Base-by-base conservation (phyloP, 352 stramenopile species). In the Phytopythium ostracodes region DNA sequence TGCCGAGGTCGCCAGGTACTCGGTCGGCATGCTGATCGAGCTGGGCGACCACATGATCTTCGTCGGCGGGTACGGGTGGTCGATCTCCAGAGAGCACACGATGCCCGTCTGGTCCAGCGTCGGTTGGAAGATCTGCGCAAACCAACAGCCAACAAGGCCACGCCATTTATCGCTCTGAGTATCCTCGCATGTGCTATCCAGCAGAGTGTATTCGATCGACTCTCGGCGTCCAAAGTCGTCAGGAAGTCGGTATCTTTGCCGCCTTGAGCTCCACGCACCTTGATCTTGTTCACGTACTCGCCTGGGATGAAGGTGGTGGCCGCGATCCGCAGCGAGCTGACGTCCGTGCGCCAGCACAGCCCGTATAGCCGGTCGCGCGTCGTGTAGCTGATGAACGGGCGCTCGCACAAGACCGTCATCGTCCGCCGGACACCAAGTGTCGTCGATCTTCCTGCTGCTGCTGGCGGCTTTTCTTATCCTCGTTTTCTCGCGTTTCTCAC, bases 231-330 rank as follows among this genome's bases (percentile, higher is more conserved):
- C n/a, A n/a, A n/a, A n/a, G n/a, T n/a, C n/a, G n/a, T n/a, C n/a
- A n/a, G n/a, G n/a, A 20, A n/a, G 4, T 44, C n/a, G n/a, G 38
- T 17, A 44, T n/a, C 14, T 44, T 44, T 44, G 38, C 20, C 20
- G 42, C 7, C 43, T 22, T 22, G n/a, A 33, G 10, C 22, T 8
- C 7, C 3, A 24, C 54, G 61, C 56, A 96, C 83, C 80, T 94
- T 78, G n/a, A 96, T 79, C 53, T 93, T 93, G 75, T 96, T 96
- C 56, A 84, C 77, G 69, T 96, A 96, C 66, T 93, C 84, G 55
- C 84, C 84, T 4, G 79, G 68, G 54, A 94, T 93, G 68, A 92
- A 92, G 8, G 83, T 91, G 25, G 85, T 89, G 35, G 75, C 78
- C 14, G 83, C 85, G 29, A 94, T 75, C 24, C 83, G 81, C 61